A percentile compares a stretch with the other conserved stretches of the same genome.
Evolutionary conservation across 805 yeast species (phyloP).

Genomic region (Saturnispora serradocipensis): DNA sequence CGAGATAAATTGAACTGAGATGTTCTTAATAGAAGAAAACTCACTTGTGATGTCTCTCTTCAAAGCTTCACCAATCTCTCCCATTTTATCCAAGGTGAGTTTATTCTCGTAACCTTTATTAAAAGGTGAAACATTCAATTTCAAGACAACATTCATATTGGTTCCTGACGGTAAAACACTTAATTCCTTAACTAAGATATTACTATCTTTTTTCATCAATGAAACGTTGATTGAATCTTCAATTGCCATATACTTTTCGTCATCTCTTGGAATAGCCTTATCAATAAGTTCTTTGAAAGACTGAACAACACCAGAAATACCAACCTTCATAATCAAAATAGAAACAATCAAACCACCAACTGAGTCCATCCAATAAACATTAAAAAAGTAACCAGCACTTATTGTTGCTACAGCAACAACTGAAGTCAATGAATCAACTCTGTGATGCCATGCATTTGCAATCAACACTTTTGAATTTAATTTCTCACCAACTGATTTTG

Average conservation of each 20-base stretch:
- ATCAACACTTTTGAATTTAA: conserved; percentile 81
- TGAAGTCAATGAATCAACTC: conserved; percentile 89
- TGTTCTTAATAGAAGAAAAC: conserved; percentile 28
- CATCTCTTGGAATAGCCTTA: conserved; percentile 45
- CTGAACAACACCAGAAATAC: conserved; percentile 59
- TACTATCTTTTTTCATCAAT: conserved; percentile 26
- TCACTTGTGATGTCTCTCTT: conserved; percentile 26
- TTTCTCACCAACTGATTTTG: conserved; percentile 67
- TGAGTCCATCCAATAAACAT: conserved; percentile 80
- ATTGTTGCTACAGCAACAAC: conserved; percentile 85
- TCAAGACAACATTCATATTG: conserved; percentile 34
- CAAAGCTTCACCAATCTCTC: conserved; percentile 21
- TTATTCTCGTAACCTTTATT: conserved; percentile 23
- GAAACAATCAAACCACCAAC: conserved; percentile 89
- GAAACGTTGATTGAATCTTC: conserved; percentile 28
- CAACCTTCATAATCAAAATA: conserved; percentile 72
- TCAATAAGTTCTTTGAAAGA: conserved; percentile 76
- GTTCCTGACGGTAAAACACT: conserved; percentile 47
- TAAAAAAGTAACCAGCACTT: conserved; percentile 70
- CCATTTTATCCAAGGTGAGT: conserved; percentile 27
- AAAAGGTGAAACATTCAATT: conserved; percentile 24
- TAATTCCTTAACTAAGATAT: conserved; percentile 30
- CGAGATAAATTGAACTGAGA: conserved; percentile 27
- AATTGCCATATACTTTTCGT: conserved; percentile 38
- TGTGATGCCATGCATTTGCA: conserved; percentile 98